phyloP scores from a whole-genome alignment of 2,329 filamentous ascomycete species.

The Aspergillus sp. region DNA sequence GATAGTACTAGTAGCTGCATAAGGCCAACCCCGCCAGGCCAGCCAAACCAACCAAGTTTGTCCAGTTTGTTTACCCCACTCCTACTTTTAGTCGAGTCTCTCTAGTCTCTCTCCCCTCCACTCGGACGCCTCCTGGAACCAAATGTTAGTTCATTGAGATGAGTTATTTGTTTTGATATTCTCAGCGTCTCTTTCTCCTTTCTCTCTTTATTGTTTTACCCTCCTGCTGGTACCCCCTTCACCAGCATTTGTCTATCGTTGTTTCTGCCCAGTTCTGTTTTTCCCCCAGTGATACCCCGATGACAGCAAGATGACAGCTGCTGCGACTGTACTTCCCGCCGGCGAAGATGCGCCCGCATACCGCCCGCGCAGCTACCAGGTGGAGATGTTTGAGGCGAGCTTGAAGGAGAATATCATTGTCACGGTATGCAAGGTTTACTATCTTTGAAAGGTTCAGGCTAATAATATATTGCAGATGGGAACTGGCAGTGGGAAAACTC shows the following conservation, averaged over 20 bases:
- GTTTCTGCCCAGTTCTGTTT: neutral
- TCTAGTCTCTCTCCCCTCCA: too few species aligned
- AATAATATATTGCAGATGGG: slow-evolving; percentile 62
- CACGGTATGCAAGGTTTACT: slow-evolving; percentile 50
- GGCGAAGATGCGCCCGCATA: slow-evolving; percentile 17
- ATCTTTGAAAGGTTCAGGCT: neutral
- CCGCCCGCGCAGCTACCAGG: slow-evolving; percentile 63
- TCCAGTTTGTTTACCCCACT: slow-evolving; percentile 2
- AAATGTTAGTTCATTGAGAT: neutral
- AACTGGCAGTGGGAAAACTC: slow-evolving; percentile 77
- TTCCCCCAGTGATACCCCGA: neutral
- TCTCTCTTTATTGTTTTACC: too few species aligned
- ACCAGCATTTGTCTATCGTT: neutral
- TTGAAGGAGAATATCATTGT: slow-evolving; percentile 71
- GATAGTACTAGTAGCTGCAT: too few species aligned
- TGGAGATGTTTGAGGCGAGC: slow-evolving; percentile 74
- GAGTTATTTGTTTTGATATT: neutral
- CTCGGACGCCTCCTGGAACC: neutral
- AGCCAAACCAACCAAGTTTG: neutral
- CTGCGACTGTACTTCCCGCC: neutral
- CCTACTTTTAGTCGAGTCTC: neutral
- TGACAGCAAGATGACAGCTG: slow-evolving; percentile 14
- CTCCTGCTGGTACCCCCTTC: neutral
- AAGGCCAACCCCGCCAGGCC: too few species aligned
- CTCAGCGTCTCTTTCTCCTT: neutral